phyloP scores from a whole-genome alignment of 345 rosid genomes.

The Boechera retrofracta region DNA sequence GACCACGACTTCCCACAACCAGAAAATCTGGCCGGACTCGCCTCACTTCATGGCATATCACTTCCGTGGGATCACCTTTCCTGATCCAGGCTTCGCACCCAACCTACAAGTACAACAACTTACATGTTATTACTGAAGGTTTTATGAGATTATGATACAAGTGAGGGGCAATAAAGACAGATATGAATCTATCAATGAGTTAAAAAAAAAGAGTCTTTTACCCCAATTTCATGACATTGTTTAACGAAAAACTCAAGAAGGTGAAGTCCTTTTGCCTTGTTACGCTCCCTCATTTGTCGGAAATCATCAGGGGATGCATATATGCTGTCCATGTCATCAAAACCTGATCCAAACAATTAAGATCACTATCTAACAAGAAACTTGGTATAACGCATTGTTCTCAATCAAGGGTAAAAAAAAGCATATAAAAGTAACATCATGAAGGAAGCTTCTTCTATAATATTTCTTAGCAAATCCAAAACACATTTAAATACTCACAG shows the following conservation, averaged over 20 bases:
- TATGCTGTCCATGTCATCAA: conserved; percentile 83
- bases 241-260: conserved; percentile 88
- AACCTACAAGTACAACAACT: conserved; percentile 55
- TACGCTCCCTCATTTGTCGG: conserved; percentile 56
- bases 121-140: neutral
- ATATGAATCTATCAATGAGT: neutral
- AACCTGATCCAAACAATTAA: conserved; percentile 53
- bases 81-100: conserved; percentile 89
- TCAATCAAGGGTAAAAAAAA: neutral
- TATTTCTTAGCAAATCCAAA: conserved; percentile 4
- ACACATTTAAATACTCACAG: neutral
- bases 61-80: conserved; percentile 88
- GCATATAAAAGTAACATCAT: neutral
- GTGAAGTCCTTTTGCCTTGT: conserved; percentile 75
- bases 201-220: conserved; percentile 40
- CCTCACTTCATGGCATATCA: conserved; percentile 86
- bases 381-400: conserved; percentile 4
- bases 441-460: neutral
- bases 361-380: neutral
- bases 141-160: neutral
- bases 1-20: conserved; percentile 91
- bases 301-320: conserved; percentile 93
- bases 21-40: conserved; percentile 82
- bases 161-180: neutral
- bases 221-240: conserved; percentile 83